Evolutionary conservation across 2,329 filamentous ascomycete species (phyloP).

Genomic region (Geosmithia morbida): DNA sequence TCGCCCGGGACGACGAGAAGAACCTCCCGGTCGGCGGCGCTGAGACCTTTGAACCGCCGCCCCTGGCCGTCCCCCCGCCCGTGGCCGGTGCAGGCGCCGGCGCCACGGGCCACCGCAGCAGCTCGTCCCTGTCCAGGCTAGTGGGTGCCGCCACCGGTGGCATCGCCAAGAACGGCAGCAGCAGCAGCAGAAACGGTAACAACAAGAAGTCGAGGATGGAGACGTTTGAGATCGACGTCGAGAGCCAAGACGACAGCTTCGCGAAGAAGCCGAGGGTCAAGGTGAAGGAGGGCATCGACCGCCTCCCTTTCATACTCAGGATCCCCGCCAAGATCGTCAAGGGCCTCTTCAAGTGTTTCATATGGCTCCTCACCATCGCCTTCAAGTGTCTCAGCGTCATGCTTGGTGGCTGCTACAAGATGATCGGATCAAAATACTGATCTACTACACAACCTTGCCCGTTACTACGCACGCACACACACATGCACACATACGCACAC

Average conservation of each 20-base stretch:
- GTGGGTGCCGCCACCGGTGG: not conserved
- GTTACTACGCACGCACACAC: no score
- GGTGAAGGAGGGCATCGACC: constrained; percentile 25
- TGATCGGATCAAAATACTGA: constrained; percentile 29
- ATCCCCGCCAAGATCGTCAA: constrained; percentile 34
- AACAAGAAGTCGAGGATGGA: constrained; percentile 30
- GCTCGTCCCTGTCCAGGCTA: not conserved
- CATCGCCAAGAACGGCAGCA: constrained; percentile 5
- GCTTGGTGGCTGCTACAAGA: constrained; percentile 35
- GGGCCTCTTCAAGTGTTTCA: constrained; percentile 39
- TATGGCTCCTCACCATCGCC: constrained; percentile 41
- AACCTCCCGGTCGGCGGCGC: constrained; percentile 20
- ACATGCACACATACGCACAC: no score
- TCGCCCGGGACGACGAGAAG: constrained; percentile 41
- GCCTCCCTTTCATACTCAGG: constrained; percentile 33
- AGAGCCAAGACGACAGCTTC: constrained; percentile 40
- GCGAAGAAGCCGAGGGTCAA: constrained; percentile 17
- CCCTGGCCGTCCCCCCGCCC: constrained; percentile 17
- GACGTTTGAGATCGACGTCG: constrained; percentile 45
- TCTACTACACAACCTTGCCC: no score
- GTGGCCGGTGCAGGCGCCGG: not conserved
- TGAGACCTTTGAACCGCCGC: constrained; percentile 44
- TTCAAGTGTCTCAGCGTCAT: constrained; percentile 38
- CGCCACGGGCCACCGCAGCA: constrained; percentile 6
- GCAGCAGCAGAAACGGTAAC: constrained; percentile 4